Evolutionary conservation across 768 basidiomycete species (phyloP).

Genomic region (Panaeolus cyanescens): DNA sequence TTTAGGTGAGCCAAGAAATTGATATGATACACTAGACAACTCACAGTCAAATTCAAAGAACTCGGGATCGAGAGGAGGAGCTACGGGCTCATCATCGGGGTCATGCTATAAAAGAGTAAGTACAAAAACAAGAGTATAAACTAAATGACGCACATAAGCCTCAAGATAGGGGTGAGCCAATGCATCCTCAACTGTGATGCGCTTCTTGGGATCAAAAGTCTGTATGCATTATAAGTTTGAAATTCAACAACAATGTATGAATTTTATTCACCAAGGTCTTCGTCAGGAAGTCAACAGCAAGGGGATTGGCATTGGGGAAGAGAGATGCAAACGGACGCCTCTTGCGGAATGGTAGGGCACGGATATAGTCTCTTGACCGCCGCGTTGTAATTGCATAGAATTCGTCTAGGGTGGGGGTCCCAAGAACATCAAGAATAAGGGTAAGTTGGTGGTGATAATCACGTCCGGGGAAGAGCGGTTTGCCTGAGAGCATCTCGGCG

Average conservation of each 20-base stretch:
- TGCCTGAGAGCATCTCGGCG: slow-evolving; percentile 97
- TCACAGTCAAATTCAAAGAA: slow-evolving; percentile 97
- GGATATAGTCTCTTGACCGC: slow-evolving; percentile 92
- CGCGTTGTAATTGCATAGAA: slow-evolving; percentile 96
- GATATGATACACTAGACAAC: slow-evolving; percentile 26
- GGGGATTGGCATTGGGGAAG: slow-evolving; percentile 88
- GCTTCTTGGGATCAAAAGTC: slow-evolving; percentile 98
- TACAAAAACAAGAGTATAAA: slow-evolving; percentile 2
- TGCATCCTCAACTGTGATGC: slow-evolving; percentile 92
- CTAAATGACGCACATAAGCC: slow-evolving; percentile 68
- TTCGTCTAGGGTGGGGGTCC: slow-evolving; percentile 95
- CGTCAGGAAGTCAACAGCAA: slow-evolving; percentile 70
- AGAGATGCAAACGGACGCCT: slow-evolving; percentile 77
- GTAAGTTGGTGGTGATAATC: slow-evolving; percentile 97
- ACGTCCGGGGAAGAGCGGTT: slow-evolving; percentile 94
- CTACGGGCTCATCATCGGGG: slow-evolving; percentile 94
- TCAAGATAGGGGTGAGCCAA: slow-evolving; percentile 94
- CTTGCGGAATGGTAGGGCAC: slow-evolving; percentile 92
- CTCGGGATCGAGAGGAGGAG: slow-evolving; percentile 91
- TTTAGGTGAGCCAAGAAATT: neutral
- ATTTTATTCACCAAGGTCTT: slow-evolving; percentile 67
- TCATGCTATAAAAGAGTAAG: slow-evolving; percentile 62
- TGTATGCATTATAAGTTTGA: slow-evolving; percentile 22
- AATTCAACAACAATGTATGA: slow-evolving; percentile 1
- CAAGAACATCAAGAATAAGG: slow-evolving; percentile 94